These are phyloP conservation scores for Dittrichia graveolens DNA, from an alignment of 129 eudicot genomes.

Conservation along the genomic window DNA sequence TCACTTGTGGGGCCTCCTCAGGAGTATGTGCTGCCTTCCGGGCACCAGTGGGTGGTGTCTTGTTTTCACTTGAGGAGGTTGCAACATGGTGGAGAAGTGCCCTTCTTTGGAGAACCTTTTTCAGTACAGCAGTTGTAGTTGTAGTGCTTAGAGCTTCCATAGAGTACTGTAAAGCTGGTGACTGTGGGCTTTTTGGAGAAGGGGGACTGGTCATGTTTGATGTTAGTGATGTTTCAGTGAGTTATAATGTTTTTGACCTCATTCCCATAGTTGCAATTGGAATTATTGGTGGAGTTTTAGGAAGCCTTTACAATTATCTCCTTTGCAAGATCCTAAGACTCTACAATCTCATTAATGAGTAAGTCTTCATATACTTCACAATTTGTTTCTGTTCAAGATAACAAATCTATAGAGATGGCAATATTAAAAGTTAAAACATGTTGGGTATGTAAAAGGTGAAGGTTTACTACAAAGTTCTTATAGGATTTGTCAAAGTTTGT, in stretches of 20 bases:
- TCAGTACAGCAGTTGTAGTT: constrained; percentile 92
- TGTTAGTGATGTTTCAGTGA: constrained; percentile 70
- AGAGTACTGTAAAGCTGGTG: constrained; percentile 68
- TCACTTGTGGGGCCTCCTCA: constrained; percentile 84
- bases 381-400: no score
- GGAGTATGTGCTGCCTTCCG: constrained; percentile 96
- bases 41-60: constrained; percentile 93
- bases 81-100: constrained; percentile 99
- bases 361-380: constrained; percentile 30
- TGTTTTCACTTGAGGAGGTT: constrained; percentile 90
- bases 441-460: no score
- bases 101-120: constrained; percentile 91
- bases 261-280: constrained; percentile 70
- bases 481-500: no score
- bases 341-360: constrained; percentile 79
- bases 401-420: no score
- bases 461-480: no score
- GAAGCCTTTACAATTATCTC: constrained; percentile 77
- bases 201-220: constrained; percentile 92
- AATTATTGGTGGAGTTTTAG: constrained; percentile 82
- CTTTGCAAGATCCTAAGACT: constrained; percentile 76
- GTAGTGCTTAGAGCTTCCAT: constrained; percentile 81
- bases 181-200: constrained; percentile 91
- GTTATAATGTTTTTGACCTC: constrained; percentile 65
- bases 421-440: no score